These are phyloP conservation scores for Cordyceps pruinosa DNA, from an alignment of 2,329 filamentous ascomycete genomes.

Conservation along the genomic window DNA sequence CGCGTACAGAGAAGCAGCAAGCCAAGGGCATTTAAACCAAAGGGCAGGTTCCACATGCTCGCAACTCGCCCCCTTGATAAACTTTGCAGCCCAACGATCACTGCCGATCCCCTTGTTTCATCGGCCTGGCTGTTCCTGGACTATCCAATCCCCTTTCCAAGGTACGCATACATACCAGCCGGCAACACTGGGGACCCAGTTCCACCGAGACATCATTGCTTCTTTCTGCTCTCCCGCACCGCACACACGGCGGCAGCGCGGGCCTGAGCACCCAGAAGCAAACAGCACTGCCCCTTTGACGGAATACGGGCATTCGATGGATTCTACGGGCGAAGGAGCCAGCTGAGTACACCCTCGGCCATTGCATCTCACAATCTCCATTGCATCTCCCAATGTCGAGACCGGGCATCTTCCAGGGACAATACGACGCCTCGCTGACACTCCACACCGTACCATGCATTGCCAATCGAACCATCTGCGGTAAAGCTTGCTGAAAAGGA, in stretches of 20 bases:
- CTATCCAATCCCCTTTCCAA: not conserved
- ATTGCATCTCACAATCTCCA: too few relatives aligned
- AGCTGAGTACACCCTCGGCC: too few relatives aligned
- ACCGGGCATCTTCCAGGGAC: not conserved
- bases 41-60: not conserved
- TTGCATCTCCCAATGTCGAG: not conserved
- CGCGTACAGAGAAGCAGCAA: not conserved
- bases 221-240: too few relatives aligned
- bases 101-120: slow-evolving; percentile 13
- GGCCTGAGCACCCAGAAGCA: not conserved
- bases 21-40: not conserved
- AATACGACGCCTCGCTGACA: not conserved
- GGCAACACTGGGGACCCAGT: not conserved
- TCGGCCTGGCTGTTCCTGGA: not conserved
- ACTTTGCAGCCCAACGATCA: slow-evolving; percentile 3
- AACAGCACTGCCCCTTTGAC: slow-evolving; percentile 4
- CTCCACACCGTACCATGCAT: too few relatives aligned
- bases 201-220: slow-evolving; percentile 4
- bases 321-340: not conserved
- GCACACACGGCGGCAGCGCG: not conserved
- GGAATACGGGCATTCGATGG: not conserved
- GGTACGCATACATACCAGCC: not conserved
- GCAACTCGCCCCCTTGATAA: not conserved
- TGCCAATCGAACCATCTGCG: not conserved
- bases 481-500: not conserved